Evolutionary conservation across 805 yeast genomes (phyloP), one percentile per base, ranked within the genome.

Genomic region (Candida mattraensis): DNA sequence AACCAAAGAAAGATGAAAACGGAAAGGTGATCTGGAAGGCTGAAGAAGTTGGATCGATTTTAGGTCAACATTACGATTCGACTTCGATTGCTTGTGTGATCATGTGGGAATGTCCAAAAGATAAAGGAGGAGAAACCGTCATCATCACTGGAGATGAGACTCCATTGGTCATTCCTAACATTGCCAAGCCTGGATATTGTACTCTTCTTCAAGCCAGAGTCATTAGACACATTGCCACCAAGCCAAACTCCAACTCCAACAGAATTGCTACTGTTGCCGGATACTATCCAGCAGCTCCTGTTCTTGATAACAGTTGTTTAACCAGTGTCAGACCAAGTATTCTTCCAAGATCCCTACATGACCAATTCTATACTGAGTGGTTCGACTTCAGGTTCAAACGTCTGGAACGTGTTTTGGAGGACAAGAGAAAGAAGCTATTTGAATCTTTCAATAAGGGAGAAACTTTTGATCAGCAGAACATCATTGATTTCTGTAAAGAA

Each of bases 71-170:
- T 51, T 48, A 61, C 37, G 77, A 72, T 45, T 62, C 72, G 15
- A 65, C 65, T 24, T 72, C 76, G 0, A 68, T 70, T 46, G 75
- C 72, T 3, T 67, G 73, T 48, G 76, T 71, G 7, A 61, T 72
- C 28, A 70, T 71, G 76, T 51, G 70, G 31, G 70, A 71, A 19
- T 72, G 68, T 40, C 70, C 74, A 5, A 53, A 65, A 13, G 61
- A 61, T 65, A 61, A 69, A 41, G 76, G 77, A 5, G 77, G 77
- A 17, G 76, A 70, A 44, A 72, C 77, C 1, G 64, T 67, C n/a
- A 62, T 72, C 28, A 60, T 70, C 43, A 67, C 63, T 53, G 76
- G 76, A 5, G 65, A 64, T 42, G 64, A 53, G 29, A 46, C 41
- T 18, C 44, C 53, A 5, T 40, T 48, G 27, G 31, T 48, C 4